A percentile compares a stretch with the other conserved stretches of the same genome.
Conservation (phyloP, 2,329 filamentous ascomycete species). For the Epichloe amarillans region DNA sequence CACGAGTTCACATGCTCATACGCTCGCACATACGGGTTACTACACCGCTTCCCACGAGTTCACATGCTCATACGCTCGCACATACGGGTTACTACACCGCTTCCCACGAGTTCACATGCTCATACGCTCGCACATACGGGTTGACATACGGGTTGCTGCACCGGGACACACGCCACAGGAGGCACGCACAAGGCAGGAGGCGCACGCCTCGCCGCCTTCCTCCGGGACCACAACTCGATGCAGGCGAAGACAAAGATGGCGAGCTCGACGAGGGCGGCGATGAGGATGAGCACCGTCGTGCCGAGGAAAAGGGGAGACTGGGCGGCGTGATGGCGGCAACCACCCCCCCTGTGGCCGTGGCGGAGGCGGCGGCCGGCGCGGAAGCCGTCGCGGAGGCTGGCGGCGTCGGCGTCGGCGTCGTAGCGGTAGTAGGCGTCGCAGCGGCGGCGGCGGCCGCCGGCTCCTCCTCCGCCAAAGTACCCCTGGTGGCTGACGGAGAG, state of each 20-base stretch:
- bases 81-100: too few species aligned
- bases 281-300: constrained; percentile 11
- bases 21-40: too few species aligned
- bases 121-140: background rate
- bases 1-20: too few species aligned
- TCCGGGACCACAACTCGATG: constrained; percentile 13
- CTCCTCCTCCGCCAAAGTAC: background rate
- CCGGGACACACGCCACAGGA: background rate
- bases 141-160: background rate
- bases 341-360: too few species aligned
- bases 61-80: too few species aligned
- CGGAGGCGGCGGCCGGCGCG: background rate
- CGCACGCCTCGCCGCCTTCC: constrained; percentile 5
- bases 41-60: too few species aligned
- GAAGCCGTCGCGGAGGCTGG: background rate
- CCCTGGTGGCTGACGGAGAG: constrained; percentile 7
- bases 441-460: background rate
- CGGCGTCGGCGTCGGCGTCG: background rate
- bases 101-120: too few species aligned
- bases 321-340: background rate
- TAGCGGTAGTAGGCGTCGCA: background rate
- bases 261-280: constrained; percentile 21
- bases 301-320: constrained; percentile 8
- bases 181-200: background rate
- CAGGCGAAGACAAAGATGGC: constrained; percentile 27